Evolutionary conservation across 306 rosid species (phyloP).

Genomic region (Ammopiptanthus mongolicus): DNA sequence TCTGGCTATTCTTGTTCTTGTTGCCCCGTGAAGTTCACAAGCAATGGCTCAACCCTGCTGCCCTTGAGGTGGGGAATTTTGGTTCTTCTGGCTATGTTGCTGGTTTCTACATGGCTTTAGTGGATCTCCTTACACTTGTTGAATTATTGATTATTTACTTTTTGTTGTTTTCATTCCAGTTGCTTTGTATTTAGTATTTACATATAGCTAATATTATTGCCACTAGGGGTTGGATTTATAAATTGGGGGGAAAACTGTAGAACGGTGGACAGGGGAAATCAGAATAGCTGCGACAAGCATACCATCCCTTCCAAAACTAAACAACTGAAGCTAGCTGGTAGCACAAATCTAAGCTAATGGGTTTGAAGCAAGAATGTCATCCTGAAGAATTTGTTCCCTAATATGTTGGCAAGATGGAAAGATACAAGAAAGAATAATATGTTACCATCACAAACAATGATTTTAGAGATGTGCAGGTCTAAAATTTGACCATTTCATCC

Average conservation of each 20-base stretch:
- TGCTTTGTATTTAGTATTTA: conserved; percentile 15
- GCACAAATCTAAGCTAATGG: not conserved
- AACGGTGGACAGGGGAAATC: not conserved
- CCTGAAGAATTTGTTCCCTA: not conserved
- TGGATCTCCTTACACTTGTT: conserved; percentile 16
- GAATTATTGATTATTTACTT: not conserved
- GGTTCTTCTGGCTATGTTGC: conserved; percentile 43
- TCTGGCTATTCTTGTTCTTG: conserved; percentile 97
- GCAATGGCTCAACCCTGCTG: conserved; percentile 94
- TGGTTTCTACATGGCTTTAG: conserved; percentile 49
- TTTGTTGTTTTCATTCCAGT: not conserved
- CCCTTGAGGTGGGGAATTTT: conserved; percentile 88
- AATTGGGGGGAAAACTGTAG: not conserved
- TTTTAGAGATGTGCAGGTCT: not conserved
- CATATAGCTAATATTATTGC: not conserved
- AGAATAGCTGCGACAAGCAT: not conserved
- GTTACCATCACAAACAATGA: not conserved
- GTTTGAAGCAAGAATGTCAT: not conserved
- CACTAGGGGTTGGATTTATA: conserved; percentile 8
- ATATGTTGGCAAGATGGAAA: not conserved
- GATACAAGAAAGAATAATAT: not conserved
- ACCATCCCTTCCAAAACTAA: not conserved
- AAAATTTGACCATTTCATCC: not conserved
- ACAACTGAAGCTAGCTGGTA: not conserved
- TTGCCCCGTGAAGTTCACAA: conserved; percentile 91